phyloP scores from a whole-genome alignment of 169 alveolate genomes.

The Plasmodium fragile region DNA sequence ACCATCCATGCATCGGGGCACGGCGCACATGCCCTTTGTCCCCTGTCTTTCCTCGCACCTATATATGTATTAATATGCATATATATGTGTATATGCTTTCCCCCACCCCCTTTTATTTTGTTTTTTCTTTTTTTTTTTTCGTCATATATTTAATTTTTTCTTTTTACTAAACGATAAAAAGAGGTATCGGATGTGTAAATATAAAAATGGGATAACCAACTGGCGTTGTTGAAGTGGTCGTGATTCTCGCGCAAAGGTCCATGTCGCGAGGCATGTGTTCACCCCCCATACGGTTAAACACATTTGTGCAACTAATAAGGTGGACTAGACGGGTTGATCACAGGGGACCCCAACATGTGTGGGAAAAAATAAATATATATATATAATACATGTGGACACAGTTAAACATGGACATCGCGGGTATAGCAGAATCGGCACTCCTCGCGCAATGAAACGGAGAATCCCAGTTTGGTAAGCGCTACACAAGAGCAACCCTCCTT shows the following conservation, averaged over 20 bases:
- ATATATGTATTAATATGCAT: not conserved
- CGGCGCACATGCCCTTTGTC: not conserved
- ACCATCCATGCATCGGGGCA: not conserved
- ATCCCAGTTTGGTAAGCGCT: not conserved
- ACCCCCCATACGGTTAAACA: not conserved
- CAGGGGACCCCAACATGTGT: not conserved
- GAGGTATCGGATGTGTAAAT: not conserved
- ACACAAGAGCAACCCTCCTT: not conserved
- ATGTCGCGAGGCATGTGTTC: not conserved
- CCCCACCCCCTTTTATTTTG: not conserved
- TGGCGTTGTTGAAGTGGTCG: not conserved
- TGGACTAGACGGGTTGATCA: not conserved
- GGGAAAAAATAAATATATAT: not conserved
- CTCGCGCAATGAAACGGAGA: not conserved
- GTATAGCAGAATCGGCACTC: not conserved
- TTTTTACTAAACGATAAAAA: constrained; percentile 3
- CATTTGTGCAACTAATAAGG: not conserved
- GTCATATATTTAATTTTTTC: constrained; percentile 15
- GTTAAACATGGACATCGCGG: not conserved
- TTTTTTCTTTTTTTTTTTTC: constrained; percentile 6
- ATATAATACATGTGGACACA: not conserved
- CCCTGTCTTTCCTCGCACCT: not conserved
- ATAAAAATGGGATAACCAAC: not conserved
- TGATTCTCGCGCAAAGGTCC: not conserved
- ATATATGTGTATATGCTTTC: not conserved